Conservation (phyloP, 345 rosid genomes). For the Acer negundo region DNA sequence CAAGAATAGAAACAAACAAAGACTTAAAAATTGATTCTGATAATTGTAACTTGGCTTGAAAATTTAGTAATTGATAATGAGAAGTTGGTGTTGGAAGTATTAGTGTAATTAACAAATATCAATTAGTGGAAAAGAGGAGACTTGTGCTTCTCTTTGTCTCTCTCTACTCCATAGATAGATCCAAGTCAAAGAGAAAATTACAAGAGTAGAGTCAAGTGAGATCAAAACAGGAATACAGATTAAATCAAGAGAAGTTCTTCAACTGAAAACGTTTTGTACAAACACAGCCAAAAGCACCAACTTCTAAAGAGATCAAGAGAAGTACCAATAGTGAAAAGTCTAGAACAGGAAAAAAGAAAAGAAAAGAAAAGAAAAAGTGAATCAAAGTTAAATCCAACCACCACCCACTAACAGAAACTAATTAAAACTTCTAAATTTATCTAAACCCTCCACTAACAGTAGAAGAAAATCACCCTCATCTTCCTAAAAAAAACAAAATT, state of each 20-base stretch:
- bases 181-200: slow-evolving; percentile 20
- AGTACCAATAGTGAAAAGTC: slow-evolving; percentile 1
- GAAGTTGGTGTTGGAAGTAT: background rate
- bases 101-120: too few species aligned
- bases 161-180: slow-evolving; percentile 3
- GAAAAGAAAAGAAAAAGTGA: slow-evolving; percentile 5
- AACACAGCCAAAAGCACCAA: slow-evolving; percentile 33
- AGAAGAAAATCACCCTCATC: slow-evolving; percentile 23
- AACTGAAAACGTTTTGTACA: slow-evolving; percentile 53
- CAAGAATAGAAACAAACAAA: background rate
- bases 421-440: slow-evolving; percentile 21
- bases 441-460: slow-evolving; percentile 20
- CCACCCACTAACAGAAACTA: slow-evolving; percentile 9
- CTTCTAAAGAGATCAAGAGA: slow-evolving; percentile 30
- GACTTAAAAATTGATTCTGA: too few species aligned
- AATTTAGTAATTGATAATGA: background rate
- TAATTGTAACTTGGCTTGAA: background rate
- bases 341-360: background rate
- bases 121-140: background rate
- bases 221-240: slow-evolving; percentile 22
- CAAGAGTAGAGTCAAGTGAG: slow-evolving; percentile 14
- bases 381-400: slow-evolving; percentile 2
- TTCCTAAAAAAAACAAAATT: background rate
- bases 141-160: background rate
- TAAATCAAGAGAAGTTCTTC: slow-evolving; percentile 27